Percentiles rank a stretch among this genome's conserved stretches.
Evolutionary conservation across 2,329 filamentous ascomycete genomes (phyloP).

Genomic region (Arthrobotrys musiformis): DNA sequence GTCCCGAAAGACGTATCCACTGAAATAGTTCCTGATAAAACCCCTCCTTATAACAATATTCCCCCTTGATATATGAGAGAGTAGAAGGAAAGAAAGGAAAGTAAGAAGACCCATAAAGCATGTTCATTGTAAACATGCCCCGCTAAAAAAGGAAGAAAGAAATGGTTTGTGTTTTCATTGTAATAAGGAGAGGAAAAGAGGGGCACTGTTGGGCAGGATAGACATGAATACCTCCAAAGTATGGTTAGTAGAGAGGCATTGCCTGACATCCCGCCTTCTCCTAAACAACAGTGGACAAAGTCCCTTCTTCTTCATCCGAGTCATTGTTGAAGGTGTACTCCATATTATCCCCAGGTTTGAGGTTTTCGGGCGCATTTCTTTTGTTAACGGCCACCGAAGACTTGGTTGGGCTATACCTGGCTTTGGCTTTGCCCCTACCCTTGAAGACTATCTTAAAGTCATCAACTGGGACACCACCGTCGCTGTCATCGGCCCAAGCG

Average conservation of each 20-base stretch:
- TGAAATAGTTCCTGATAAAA: not conserved
- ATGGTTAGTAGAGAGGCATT: not conserved
- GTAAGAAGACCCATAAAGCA: too few relatives aligned
- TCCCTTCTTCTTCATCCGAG: not conserved
- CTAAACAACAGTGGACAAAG: conserved; percentile 6
- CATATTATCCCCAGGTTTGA: not conserved
- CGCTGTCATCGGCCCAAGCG: not conserved
- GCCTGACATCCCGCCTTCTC: not conserved
- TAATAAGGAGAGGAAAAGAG: not conserved
- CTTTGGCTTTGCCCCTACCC: not conserved
- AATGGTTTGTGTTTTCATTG: not conserved
- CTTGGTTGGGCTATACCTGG: not conserved
- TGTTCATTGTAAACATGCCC: not conserved
- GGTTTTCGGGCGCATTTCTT: not conserved
- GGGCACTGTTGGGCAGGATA: not conserved
- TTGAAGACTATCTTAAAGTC: not conserved
- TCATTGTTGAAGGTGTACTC: not conserved
- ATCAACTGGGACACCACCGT: not conserved
- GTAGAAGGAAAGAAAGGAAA: not conserved
- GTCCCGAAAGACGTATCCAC: too few relatives aligned
- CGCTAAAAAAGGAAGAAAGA: not conserved
- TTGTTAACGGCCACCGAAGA: not conserved
- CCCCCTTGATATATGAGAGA: not conserved
- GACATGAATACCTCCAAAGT: not conserved
- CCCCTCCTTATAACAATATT: not conserved